Evolutionary conservation across 371 early-diverging fungal species (phyloP).

Genomic region (Fennellomyces sp.): DNA sequence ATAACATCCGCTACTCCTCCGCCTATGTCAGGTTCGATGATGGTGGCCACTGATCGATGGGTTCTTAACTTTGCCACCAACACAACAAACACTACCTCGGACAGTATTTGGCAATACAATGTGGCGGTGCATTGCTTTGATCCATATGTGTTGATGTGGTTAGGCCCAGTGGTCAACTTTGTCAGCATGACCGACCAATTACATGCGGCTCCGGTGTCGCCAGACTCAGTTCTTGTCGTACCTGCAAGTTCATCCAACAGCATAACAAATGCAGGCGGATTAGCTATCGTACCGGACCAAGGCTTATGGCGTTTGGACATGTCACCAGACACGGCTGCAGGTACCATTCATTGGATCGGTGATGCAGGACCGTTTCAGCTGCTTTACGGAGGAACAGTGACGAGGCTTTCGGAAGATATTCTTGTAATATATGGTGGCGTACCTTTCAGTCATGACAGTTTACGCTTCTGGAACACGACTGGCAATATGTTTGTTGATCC

Average conservation of each 20-base stretch:
- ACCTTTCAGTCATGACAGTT: conserved; percentile 11
- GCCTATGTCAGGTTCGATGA: neutral
- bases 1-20: conserved; percentile 2
- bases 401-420: conserved; percentile 5
- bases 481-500: neutral
- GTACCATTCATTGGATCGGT: conserved; percentile 1
- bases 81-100: neutral
- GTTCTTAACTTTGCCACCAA: conserved; percentile 8
- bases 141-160: conserved; percentile 9
- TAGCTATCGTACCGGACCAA: neutral
- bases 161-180: conserved; percentile 7
- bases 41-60: conserved; percentile 15
- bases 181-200: conserved; percentile 2
- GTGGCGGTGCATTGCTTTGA: conserved; percentile 19
- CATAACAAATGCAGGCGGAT: neutral
- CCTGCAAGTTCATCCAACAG: neutral
- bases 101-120: neutral
- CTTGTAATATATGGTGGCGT: conserved; percentile 18
- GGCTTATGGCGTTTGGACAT: conserved; percentile 7
- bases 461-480: conserved; percentile 14
- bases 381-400: conserved; percentile 9
- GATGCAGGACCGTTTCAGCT: conserved; percentile 7
- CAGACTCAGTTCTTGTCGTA: conserved; percentile 1
- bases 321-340: neutral
- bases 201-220: neutral